A percentile compares a stretch with the other conserved stretches of the same genome.
phyloP scores from a whole-genome alignment of 2,329 filamentous ascomycete genomes.

The Arachnomyces sp. region DNA sequence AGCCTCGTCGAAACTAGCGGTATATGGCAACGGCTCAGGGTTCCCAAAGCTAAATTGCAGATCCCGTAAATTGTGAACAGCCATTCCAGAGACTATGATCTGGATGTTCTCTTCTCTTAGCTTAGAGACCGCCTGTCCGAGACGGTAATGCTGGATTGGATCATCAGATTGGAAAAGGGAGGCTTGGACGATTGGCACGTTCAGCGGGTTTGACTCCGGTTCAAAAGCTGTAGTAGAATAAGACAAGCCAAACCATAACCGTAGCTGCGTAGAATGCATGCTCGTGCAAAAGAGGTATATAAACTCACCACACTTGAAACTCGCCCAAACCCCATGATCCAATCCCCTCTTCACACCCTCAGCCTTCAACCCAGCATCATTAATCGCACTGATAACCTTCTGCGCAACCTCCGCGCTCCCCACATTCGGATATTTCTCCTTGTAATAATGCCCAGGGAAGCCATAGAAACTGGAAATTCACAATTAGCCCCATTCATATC shows the following conservation, averaged over 20 bases:
- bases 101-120: constrained; percentile 60
- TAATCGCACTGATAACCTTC: constrained; percentile 49
- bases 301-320: constrained; percentile 48
- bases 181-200: constrained; percentile 63
- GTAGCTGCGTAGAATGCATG: background rate
- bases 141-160: constrained; percentile 55
- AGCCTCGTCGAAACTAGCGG: constrained; percentile 57
- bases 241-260: background rate
- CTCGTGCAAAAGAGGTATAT: background rate
- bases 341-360: constrained; percentile 55
- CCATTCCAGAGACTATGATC: constrained; percentile 66
- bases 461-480: constrained; percentile 52
- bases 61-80: constrained; percentile 61
- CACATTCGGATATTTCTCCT: constrained; percentile 56
- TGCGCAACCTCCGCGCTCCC: constrained; percentile 54
- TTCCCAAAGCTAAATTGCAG: constrained; percentile 39
- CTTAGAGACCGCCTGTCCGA: constrained; percentile 58
- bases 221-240: constrained; percentile 46
- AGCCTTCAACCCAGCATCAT: constrained; percentile 50
- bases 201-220: constrained; percentile 52
- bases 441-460: constrained; percentile 61
- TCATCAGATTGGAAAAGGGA: constrained; percentile 59
- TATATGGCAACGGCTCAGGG: constrained; percentile 46
- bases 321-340: constrained; percentile 68
- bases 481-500: background rate